A percentile compares a stretch with the other conserved stretches of the same genome.
Conservation (phyloP, 2,329 filamentous ascomycete species). For the Paecilomyces sp. region DNA sequence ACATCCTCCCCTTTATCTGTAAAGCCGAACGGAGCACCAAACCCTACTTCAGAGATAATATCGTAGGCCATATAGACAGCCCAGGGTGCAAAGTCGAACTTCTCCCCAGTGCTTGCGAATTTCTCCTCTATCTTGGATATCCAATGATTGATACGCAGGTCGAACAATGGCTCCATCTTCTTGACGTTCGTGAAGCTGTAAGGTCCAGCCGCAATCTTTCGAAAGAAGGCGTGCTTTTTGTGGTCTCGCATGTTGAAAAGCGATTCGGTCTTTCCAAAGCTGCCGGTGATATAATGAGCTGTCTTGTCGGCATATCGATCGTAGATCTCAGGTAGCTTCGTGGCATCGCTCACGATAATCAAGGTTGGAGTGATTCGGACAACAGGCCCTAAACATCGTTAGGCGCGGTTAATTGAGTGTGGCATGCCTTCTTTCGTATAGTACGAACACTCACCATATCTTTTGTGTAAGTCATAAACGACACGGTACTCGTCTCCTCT, state of each 20-base stretch:
- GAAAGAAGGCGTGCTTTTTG: constrained; percentile 43
- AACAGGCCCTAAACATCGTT: constrained; percentile 37
- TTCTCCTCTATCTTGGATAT: constrained; percentile 37
- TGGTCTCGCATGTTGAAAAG: constrained; percentile 53
- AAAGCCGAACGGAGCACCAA: constrained; percentile 51
- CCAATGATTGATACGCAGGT: constrained; percentile 46
- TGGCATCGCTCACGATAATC: constrained; percentile 47
- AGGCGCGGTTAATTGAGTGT: not conserved
- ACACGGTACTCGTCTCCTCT: constrained; percentile 40
- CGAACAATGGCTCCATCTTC: constrained; percentile 53
- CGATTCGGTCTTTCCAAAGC: constrained; percentile 49
- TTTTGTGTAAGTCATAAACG: constrained; percentile 37
- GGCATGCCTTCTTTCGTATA: not conserved
- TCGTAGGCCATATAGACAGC: constrained; percentile 49
- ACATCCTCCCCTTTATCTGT: constrained; percentile 47
- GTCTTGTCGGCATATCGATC: constrained; percentile 50
- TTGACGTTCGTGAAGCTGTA: constrained; percentile 53
- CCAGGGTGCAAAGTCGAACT: constrained; percentile 52
- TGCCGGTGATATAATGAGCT: constrained; percentile 52
- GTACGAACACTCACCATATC: constrained; percentile 35
- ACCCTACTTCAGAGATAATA: constrained; percentile 50
- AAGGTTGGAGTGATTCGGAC: constrained; percentile 48
- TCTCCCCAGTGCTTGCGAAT: constrained; percentile 39
- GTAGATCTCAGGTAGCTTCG: constrained; percentile 51
- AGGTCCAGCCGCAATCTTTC: constrained; percentile 49